Evolutionary conservation across 176 grass and related monocot genomes (phyloP).

Genomic region (Triticum urartu): DNA sequence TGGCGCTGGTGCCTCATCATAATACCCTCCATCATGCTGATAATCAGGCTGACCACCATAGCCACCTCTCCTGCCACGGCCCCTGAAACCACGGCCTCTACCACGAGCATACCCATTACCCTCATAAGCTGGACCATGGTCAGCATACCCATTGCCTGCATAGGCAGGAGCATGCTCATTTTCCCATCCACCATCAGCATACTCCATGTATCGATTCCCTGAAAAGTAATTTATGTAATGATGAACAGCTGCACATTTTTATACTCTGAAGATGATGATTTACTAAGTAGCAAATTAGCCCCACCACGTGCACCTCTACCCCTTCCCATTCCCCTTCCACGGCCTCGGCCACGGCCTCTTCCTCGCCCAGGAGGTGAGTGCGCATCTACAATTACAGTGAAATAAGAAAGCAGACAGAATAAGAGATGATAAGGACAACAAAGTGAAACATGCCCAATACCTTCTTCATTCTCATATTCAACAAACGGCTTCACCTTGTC

Average conservation of each 20-base stretch:
- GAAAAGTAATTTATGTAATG: conserved; percentile 22
- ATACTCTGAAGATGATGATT: background rate
- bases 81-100: conserved; percentile 64
- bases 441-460: conserved; percentile 31
- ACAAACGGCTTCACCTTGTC: conserved; percentile 80
- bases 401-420: conserved; percentile 14
- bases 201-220: conserved; percentile 64
- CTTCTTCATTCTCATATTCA: conserved; percentile 85
- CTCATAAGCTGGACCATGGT: conserved; percentile 41
- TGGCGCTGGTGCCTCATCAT: conserved; percentile 53
- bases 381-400: conserved; percentile 59
- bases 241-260: conserved; percentile 23
- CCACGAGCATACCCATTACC: conserved; percentile 57
- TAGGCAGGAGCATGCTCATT: conserved; percentile 48
- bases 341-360: conserved; percentile 64
- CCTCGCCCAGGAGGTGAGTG: conserved; percentile 61
- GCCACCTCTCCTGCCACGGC: conserved; percentile 54
- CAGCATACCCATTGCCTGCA: conserved; percentile 50
- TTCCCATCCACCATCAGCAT: conserved; percentile 54
- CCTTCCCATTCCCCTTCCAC: conserved; percentile 65
- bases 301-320: conserved; percentile 52
- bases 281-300: conserved; percentile 11
- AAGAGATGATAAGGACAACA: background rate
- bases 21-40: conserved; percentile 33
- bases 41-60: conserved; percentile 61